These are phyloP conservation scores for Nicotiana benthamiana DNA, from an alignment of 257 asterid genomes.

Conservation along the genomic window DNA sequence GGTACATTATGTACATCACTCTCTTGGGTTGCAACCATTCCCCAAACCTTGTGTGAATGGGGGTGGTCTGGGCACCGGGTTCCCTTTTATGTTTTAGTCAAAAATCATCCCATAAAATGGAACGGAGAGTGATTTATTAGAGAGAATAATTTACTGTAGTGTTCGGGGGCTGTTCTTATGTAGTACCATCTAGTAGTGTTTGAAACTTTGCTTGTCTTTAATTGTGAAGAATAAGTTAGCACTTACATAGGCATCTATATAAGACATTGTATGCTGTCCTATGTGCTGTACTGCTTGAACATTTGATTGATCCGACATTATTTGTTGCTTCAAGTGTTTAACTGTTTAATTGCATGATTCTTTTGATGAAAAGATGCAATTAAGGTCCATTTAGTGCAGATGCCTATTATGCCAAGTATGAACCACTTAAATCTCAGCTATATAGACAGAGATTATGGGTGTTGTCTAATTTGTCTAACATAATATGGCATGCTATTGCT, in stretches of 20 bases:
- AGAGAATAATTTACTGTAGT: neutral
- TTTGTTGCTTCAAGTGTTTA: neutral
- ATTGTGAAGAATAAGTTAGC: neutral
- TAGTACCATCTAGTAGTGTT: neutral
- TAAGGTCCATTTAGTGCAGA: neutral
- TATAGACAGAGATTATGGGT: neutral
- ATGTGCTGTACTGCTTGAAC: neutral
- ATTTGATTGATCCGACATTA: neutral
- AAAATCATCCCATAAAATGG: neutral
- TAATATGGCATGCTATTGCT: neutral
- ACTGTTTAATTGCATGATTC: neutral
- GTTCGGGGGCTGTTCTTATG: neutral
- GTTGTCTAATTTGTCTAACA: neutral
- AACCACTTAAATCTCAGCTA: neutral
- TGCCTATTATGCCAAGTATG: neutral
- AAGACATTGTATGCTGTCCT: neutral
- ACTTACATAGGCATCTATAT: neutral
- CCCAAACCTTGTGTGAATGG: too few species aligned
- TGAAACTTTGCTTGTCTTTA: neutral
- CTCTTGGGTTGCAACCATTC: too few species aligned
- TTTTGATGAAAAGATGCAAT: conserved; percentile 2
- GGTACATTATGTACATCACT: too few species aligned
- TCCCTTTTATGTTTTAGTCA: neutral
- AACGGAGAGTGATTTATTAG: neutral
- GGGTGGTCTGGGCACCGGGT: too few species aligned